A percentile compares a stretch with the other conserved stretches of the same genome.
Conservation (phyloP, 768 basidiomycete species). For the Lactarius akahatsu region DNA sequence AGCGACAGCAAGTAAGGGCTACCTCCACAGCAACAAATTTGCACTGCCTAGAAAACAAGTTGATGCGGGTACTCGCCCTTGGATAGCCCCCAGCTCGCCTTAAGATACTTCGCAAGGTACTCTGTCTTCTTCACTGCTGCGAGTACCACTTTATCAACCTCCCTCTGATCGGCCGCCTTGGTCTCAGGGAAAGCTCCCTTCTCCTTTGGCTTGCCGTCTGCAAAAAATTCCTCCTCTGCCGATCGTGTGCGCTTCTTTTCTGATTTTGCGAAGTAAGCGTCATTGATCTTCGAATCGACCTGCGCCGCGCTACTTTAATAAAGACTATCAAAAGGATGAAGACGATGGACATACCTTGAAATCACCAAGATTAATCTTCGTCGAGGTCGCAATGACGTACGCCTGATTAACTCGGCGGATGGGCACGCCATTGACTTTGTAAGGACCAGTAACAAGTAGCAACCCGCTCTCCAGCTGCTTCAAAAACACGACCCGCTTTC, state of each 20-base stretch:
- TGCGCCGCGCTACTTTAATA: constrained; percentile 35
- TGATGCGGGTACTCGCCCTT: constrained; percentile 98
- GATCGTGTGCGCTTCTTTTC: constrained; percentile 65
- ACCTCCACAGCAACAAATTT: constrained; percentile 26
- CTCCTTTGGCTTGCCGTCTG: constrained; percentile 86
- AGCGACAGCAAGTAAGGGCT: constrained; percentile 22
- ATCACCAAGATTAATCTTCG: constrained; percentile 78
- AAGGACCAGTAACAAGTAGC: constrained; percentile 94
- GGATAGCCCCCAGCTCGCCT: constrained; percentile 88
- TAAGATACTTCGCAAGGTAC: constrained; percentile 89
- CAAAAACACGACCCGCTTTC: constrained; percentile 97
- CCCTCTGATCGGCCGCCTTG: constrained; percentile 91
- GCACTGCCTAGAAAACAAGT: constrained; percentile 68
- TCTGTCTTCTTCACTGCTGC: constrained; percentile 88
- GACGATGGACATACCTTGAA: constrained; percentile 60
- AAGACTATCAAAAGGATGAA: constrained; percentile 13
- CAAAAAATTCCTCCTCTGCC: constrained; percentile 97
- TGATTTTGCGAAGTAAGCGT: constrained; percentile 89
- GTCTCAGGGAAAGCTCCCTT: constrained; percentile 85
- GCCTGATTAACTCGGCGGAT: constrained; percentile 98
- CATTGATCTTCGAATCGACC: constrained; percentile 89
- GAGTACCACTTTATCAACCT: constrained; percentile 73
- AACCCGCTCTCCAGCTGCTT: constrained; percentile 93
- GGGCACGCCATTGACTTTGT: constrained; percentile 98
- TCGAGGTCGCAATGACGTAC: constrained; percentile 97